Evolutionary conservation across 768 basidiomycete genomes (phyloP).

Genomic region (Mycena epipterygia): DNA sequence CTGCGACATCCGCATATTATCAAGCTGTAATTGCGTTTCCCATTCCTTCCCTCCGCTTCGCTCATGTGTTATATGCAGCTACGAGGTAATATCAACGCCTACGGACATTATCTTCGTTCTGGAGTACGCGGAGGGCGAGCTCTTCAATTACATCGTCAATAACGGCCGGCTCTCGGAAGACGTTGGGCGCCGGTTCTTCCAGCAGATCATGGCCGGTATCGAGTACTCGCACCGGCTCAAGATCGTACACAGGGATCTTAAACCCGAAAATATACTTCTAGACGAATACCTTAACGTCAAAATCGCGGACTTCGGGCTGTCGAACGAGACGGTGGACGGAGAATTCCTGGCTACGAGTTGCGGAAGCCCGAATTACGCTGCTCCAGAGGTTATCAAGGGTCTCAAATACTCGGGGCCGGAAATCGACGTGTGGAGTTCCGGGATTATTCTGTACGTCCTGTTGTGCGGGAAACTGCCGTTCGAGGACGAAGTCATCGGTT

Average conservation of each 20-base stretch:
- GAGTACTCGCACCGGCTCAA: constrained; percentile 97
- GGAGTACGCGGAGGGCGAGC: constrained; percentile 95
- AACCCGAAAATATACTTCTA: constrained; percentile 95
- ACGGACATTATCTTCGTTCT: constrained; percentile 99
- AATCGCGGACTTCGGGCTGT: constrained; percentile 98
- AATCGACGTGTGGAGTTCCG: constrained; percentile 99
- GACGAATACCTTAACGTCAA: constrained; percentile 93
- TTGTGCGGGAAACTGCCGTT: constrained; percentile 95
- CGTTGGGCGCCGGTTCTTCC: constrained; percentile 94
- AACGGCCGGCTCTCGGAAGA: constrained; percentile 92
- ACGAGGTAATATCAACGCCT: constrained; percentile 92
- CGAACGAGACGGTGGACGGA: constrained; percentile 96
- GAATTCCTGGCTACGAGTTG: constrained; percentile 98
- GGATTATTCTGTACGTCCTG: constrained; percentile 99
- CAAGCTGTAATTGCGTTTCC: constrained; percentile 79
- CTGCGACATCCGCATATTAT: constrained; percentile 97
- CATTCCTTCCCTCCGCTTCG: constrained; percentile 29
- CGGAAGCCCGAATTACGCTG: constrained; percentile 98
- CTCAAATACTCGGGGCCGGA: constrained; percentile 97
- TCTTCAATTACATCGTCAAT: constrained; percentile 98
- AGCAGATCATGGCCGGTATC: constrained; percentile 97
- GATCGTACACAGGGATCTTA: constrained; percentile 98
- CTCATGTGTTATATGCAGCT: constrained; percentile 56
- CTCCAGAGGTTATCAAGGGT: constrained; percentile 97
- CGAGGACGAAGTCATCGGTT: constrained; percentile 96